Evolutionary conservation across 2,329 filamentous ascomycete genomes (phyloP).

Genomic region (Colletotrichum sp.): DNA sequence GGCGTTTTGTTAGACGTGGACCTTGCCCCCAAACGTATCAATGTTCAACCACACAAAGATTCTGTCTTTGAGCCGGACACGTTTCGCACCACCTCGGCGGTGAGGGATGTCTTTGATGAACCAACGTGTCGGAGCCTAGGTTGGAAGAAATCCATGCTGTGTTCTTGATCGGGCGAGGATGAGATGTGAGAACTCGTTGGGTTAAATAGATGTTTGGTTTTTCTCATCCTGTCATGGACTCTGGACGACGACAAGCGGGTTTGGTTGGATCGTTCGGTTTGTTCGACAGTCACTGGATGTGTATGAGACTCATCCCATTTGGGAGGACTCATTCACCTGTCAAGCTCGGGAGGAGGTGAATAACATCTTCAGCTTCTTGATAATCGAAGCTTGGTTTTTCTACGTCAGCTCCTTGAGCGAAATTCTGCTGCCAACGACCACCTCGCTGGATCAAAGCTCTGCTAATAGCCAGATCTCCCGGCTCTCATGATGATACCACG

Average conservation of each 20-base stretch:
- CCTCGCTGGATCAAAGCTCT: not conserved
- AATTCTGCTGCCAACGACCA: not conserved
- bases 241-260: not conserved
- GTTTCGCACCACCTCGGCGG: not conserved
- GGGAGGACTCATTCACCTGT: not conserved
- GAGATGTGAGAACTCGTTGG: not conserved
- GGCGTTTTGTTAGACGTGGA: not conserved
- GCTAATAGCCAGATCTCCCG: not conserved
- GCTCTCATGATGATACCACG: not conserved
- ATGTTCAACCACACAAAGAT: not conserved
- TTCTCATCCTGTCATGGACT: not conserved
- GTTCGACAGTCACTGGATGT: not conserved
- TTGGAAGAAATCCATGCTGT: not conserved
- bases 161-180: not conserved
- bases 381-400: not conserved
- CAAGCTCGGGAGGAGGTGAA: not conserved
- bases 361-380: not conserved
- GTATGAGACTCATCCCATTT: not conserved
- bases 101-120: not conserved
- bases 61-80: not conserved
- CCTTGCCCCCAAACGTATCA: not conserved
- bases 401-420: not conserved
- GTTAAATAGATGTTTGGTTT: not conserved
- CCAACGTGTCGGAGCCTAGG: not conserved
- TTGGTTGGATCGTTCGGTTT: not conserved